Percentiles rank a stretch among this genome's conserved stretches.
Conservation (phyloP, 768 basidiomycete species). For the Gymnopilus junonius region DNA sequence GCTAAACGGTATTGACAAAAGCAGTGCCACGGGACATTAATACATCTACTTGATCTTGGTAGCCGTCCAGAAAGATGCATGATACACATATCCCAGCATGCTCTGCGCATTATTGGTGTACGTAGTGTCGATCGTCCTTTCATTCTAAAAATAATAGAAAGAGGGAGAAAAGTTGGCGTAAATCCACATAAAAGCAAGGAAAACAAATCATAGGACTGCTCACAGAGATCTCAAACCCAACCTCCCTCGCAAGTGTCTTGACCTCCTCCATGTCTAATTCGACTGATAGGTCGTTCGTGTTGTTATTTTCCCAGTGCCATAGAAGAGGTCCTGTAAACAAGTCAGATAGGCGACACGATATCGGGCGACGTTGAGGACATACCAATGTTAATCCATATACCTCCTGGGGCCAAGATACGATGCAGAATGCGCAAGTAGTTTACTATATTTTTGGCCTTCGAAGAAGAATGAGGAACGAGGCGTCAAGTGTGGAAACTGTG, state of each 20-base stretch:
- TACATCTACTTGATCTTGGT: conserved; percentile 32
- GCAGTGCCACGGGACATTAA: not conserved
- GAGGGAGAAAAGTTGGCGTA: not conserved
- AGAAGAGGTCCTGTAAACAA: conserved; percentile 71
- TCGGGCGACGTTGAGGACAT: not conserved
- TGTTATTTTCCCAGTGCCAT: conserved; percentile 98
- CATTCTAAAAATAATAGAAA: conserved; percentile 58
- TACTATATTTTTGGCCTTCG: conserved; percentile 87
- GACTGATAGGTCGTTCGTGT: conserved; percentile 76
- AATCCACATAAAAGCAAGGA: not conserved
- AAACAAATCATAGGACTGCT: conserved; percentile 25
- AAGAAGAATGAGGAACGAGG: not conserved
- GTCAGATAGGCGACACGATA: not conserved
- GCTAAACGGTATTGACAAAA: not conserved
- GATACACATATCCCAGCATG: conserved; percentile 87
- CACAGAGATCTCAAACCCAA: conserved; percentile 87
- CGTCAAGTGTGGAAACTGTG: no score
- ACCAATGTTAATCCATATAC: conserved; percentile 87
- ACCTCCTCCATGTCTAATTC: conserved; percentile 92
- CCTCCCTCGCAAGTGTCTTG: conserved; percentile 66
- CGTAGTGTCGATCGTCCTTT: conserved; percentile 77
- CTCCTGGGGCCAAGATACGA: conserved; percentile 79
- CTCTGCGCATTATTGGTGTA: conserved; percentile 84
- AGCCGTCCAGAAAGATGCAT: conserved; percentile 85
- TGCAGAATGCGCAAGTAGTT: conserved; percentile 90